A percentile compares a stretch with the other conserved stretches of the same genome.
Evolutionary conservation across 352 stramenopile species (phyloP).

Genomic region (Globisporangium megalacanthum): DNA sequence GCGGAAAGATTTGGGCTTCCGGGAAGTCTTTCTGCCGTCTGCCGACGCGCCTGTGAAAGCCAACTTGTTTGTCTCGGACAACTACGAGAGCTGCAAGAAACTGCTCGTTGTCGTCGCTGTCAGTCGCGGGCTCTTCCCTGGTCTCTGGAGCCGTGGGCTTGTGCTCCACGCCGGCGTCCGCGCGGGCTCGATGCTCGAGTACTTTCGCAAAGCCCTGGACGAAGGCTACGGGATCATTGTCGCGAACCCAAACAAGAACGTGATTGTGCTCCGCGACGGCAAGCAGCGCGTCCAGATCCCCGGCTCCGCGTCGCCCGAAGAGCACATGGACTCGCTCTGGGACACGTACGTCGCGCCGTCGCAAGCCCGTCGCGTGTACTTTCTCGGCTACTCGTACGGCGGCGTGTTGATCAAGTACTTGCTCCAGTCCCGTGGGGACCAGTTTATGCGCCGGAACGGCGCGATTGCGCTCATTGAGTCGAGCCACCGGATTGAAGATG

Average conservation of each 20-base stretch:
- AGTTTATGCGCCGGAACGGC: slow-evolving; percentile 82
- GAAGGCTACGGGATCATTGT: slow-evolving; percentile 86
- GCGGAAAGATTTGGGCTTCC: slow-evolving; percentile 69
- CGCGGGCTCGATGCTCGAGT: slow-evolving; percentile 84
- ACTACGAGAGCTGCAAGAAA: slow-evolving; percentile 78
- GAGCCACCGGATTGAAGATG: slow-evolving; percentile 81
- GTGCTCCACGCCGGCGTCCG: slow-evolving; percentile 85
- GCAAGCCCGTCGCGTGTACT: slow-evolving; percentile 68
- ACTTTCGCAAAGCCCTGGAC: slow-evolving; percentile 84
- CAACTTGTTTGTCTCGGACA: slow-evolving; percentile 80
- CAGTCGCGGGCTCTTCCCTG: slow-evolving; percentile 72
- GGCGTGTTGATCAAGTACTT: slow-evolving; percentile 88
- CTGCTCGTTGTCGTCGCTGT: slow-evolving; percentile 84
- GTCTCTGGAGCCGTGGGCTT: slow-evolving; percentile 80
- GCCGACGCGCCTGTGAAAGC: slow-evolving; percentile 68
- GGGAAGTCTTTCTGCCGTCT: slow-evolving; percentile 67
- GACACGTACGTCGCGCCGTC: slow-evolving; percentile 69
- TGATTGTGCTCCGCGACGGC: slow-evolving; percentile 72
- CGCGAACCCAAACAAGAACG: slow-evolving; percentile 88
- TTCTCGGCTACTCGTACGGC: slow-evolving; percentile 86
- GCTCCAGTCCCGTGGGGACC: slow-evolving; percentile 77
- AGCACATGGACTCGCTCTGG: slow-evolving; percentile 88
- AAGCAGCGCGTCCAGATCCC: slow-evolving; percentile 83
- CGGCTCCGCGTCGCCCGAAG: slow-evolving; percentile 73
- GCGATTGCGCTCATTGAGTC: slow-evolving; percentile 86